Evolutionary conservation across 2,329 filamentous ascomycete genomes (phyloP), one percentile per base, ranked within the genome.

Genomic region (Xylaria digitata): DNA sequence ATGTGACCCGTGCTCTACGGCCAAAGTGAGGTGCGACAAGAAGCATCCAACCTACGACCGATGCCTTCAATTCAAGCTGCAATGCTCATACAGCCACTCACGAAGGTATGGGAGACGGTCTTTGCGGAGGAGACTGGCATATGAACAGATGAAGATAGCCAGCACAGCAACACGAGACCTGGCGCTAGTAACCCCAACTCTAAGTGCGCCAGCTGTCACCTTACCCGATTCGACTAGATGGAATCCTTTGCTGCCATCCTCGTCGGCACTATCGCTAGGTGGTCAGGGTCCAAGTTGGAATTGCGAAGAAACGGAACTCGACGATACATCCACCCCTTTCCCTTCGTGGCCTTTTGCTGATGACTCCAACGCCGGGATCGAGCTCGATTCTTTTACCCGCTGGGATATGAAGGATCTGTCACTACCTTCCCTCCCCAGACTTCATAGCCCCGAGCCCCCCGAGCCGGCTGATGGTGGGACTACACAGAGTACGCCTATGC

Each of bases 11-110:
- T 69, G 67, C 50, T 67, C 67, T 6, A 43, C 40, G 15, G 64
- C 67, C 19, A 69, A 69, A 46, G 67, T 69, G 26, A 34, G 63
- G 17, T 69, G 67, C 45, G 64, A 67, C 40, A 66, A 66, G 60
- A 49, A 64, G 26, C 56, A 59, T 37, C 63, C 57, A 2, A 6
- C 60, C 21, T 69, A 64, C 54, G 48, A 56, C 30, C 67, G 67
- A 17, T 69, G 67, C 52, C 15, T 56, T 9, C 58, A 63, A 30
- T 53, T 55, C 60, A 59, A 49, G 17, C 46, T 64, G 15, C 53
- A 23, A 43, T 69, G 64, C 52, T 55, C 55, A n/a, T 69, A 67
- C 53, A 67, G 67, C 57, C 26, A 63, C 15, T 69, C 67, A n/a
- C 59, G 67, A 15, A 56, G 46, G 21, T 49, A 69, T 40, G 64